phyloP scores from a whole-genome alignment of 805 yeast species.

The Nakazawaea ambrosiae region DNA sequence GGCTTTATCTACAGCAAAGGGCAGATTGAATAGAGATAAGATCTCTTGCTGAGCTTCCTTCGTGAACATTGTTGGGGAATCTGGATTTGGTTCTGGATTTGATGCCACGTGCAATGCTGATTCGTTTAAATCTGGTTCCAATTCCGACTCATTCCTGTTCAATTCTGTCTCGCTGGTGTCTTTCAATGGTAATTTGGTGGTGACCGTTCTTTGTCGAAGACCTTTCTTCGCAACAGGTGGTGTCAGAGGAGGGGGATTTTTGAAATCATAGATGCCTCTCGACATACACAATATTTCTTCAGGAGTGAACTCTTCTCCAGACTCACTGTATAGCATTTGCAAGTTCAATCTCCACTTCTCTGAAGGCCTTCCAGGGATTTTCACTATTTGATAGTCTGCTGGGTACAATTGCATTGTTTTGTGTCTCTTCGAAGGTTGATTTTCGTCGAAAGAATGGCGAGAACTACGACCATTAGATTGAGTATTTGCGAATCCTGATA shows the following conservation, averaged over 20 bases:
- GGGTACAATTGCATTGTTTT: not conserved
- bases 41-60: constrained; percentile 72
- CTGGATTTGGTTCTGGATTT: constrained; percentile 48
- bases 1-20: constrained; percentile 19
- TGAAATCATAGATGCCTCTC: constrained; percentile 22
- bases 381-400: constrained; percentile 30
- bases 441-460: too few species aligned
- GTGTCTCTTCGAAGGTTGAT: not conserved
- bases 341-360: constrained; percentile 58
- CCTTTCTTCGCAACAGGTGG: not conserved
- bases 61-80: constrained; percentile 74
- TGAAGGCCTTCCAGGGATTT: constrained; percentile 48
- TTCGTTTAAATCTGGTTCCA: too few species aligned
- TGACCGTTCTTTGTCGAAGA: not conserved
- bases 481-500: not conserved
- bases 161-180: not conserved
- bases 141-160: too few species aligned
- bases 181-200: not conserved
- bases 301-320: constrained; percentile 48
- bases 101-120: too few species aligned
- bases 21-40: constrained; percentile 65
- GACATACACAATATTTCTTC: constrained; percentile 57
- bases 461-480: too few species aligned
- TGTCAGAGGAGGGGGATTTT: not conserved
- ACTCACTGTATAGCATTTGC: constrained; percentile 42